These are phyloP conservation scores for Pichiaceae sp. DNA, from an alignment of 1,139 yeast genomes.

Conservation along the genomic window DNA sequence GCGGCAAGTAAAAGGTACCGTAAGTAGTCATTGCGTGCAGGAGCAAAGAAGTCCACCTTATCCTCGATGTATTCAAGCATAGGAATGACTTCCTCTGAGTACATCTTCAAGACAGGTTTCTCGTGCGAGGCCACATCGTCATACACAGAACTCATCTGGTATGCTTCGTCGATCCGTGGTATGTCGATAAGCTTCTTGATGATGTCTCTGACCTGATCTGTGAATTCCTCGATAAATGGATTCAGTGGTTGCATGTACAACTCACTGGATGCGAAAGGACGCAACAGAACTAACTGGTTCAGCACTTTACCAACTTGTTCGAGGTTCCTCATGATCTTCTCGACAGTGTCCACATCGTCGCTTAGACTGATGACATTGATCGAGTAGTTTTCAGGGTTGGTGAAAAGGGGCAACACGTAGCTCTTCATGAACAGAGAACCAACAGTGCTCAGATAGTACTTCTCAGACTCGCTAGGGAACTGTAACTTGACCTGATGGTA, in stretches of 20 bases:
- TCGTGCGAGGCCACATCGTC: constrained; percentile 65
- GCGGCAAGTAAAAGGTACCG: constrained; percentile 28
- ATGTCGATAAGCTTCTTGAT: constrained; percentile 45
- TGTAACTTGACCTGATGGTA: constrained; percentile 29
- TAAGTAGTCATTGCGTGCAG: constrained; percentile 47
- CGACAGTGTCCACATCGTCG: constrained; percentile 13
- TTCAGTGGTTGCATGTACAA: constrained; percentile 74
- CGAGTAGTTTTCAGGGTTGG: constrained; percentile 64
- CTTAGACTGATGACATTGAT: constrained; percentile 24
- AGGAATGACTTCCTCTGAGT: constrained; percentile 55
- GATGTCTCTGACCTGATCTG: constrained; percentile 37
- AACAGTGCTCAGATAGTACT: constrained; percentile 53
- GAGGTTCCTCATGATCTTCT: constrained; percentile 39
- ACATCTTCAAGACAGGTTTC: constrained; percentile 57
- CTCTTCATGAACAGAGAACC: constrained; percentile 62
- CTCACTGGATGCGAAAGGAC: constrained; percentile 44
- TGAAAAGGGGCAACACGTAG: constrained; percentile 57
- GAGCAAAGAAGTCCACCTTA: constrained; percentile 38
- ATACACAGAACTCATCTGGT: constrained; percentile 47
- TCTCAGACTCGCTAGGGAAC: constrained; percentile 45
- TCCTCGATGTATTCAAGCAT: constrained; percentile 51
- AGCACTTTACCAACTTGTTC: constrained; percentile 51
- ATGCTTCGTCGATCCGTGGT: constrained; percentile 50
- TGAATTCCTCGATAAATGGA: constrained; percentile 50
- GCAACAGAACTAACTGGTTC: constrained; percentile 58